Base-by-base conservation (phyloP, 78 protist genomes). In the Guillardia theta region DNA sequence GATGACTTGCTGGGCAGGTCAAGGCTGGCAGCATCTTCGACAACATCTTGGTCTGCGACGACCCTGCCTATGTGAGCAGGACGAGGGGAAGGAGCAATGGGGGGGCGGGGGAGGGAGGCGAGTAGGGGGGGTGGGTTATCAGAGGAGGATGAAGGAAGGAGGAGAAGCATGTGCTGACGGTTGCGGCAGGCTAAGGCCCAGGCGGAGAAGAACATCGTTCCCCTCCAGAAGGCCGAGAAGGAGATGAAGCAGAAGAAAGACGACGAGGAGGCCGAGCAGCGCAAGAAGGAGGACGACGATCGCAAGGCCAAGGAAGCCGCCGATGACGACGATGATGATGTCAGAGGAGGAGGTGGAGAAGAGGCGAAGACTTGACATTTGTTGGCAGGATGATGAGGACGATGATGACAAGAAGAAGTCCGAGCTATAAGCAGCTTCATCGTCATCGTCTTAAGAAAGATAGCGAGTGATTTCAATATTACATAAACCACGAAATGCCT, bases 21-120 rank as follows among this genome's bases (percentile, higher is more conserved):
- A 98, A 98, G 97, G 53, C 98, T 27, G 99, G 99, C 76, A 92
- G 99, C 64, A 96, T 98, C 97, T 99, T 98, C 95, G 99, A 99
- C 97, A 97, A 98, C 98, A 96, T 99, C 94, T 10, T 98, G 83
- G 95, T 99, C 58, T 39, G 97, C 45, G 99, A 98, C 97, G 90
- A 88, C 70, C n/a, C 93, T 18, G 93, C 21, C 22, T 88, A 30
- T 27, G 93, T 64, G 27, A 78, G 44, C 53, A 50, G 10, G 48
- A 10, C 6, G 58, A 33, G 12, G 88, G 4, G 45, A 8, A 33
- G 43, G 12, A 5, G 39, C 78, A 39, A 4, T 22, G 9, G 27
- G 94, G 48, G 24, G 48, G 10, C n/a, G 10, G 18, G 83, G 12
- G 9, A 9, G 19, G 83, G 19, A 8, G 83, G 43, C 19, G 10